phyloP scores from a whole-genome alignment of 371 early-diverging fungal genomes.

The Catenaria anguillulae region DNA sequence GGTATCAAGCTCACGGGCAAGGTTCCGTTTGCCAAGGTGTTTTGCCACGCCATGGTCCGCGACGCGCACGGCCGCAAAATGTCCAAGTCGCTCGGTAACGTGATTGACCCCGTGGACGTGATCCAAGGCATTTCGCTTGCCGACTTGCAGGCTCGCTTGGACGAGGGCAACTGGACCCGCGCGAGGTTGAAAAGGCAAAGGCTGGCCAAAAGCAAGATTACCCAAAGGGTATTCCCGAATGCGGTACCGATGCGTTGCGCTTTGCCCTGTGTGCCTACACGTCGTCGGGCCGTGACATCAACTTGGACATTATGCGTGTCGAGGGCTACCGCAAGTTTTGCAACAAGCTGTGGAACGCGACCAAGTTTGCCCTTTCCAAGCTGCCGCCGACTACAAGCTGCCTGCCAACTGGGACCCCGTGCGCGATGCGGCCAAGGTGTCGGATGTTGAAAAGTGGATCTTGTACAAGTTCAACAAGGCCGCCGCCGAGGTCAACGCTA shows the following conservation, averaged over 20 bases:
- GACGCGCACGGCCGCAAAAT: slow-evolving; percentile 97
- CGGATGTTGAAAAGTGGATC: slow-evolving; percentile 87
- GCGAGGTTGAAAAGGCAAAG: slow-evolving; percentile 68
- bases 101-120: slow-evolving; percentile 91
- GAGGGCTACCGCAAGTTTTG: slow-evolving; percentile 99
- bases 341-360: slow-evolving; percentile 99
- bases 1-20: slow-evolving; percentile 70
- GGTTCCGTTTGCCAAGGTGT: slow-evolving; percentile 64
- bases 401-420: slow-evolving; percentile 12
- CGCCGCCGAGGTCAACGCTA: slow-evolving; percentile 54
- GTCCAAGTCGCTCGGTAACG: slow-evolving; percentile 95
- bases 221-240: slow-evolving; percentile 97
- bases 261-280: slow-evolving; percentile 93
- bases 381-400: slow-evolving; percentile 69
- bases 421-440: slow-evolving; percentile 16
- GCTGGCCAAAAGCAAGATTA: slow-evolving; percentile 74
- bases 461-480: slow-evolving; percentile 75
- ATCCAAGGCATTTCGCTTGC: slow-evolving; percentile 69
- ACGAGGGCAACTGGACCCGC: slow-evolving; percentile 79
- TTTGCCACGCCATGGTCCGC: slow-evolving; percentile 69
- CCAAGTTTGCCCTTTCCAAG: slow-evolving; percentile 83
- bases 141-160: slow-evolving; percentile 61
- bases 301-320: slow-evolving; percentile 91
- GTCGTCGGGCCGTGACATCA: slow-evolving; percentile 82
- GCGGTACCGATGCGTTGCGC: slow-evolving; percentile 98